A percentile compares a stretch with the other conserved stretches of the same genome.
Conservation (phyloP, 805 yeast genomes). For the Debaryomyces tyrocola region DNA sequence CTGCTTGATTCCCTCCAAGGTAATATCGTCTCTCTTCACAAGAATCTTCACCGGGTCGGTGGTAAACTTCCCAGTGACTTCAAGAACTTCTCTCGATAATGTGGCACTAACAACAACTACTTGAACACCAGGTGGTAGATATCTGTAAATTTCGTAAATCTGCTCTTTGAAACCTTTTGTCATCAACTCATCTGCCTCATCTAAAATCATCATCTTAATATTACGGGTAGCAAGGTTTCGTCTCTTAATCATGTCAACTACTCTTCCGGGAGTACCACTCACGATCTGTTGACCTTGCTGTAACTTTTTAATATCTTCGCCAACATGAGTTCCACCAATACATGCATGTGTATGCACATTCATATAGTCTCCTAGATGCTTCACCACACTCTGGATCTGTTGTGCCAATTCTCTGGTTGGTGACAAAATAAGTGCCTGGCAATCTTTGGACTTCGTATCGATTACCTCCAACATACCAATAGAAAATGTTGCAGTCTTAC, state of each 20-base stretch:
- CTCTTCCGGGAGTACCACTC: slow-evolving; percentile 98
- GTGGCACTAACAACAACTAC: slow-evolving; percentile 96
- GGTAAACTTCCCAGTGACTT: slow-evolving; percentile 89
- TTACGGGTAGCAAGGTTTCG: slow-evolving; percentile 70
- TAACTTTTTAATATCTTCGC: slow-evolving; percentile 75
- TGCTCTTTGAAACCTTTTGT: slow-evolving; percentile 94
- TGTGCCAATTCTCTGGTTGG: slow-evolving; percentile 96
- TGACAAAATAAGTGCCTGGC: slow-evolving; percentile 88
- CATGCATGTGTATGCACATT: slow-evolving; percentile 86
- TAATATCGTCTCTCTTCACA: slow-evolving; percentile 91
- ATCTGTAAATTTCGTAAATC: slow-evolving; percentile 86
- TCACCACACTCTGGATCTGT: slow-evolving; percentile 87
- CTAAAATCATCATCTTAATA: slow-evolving; percentile 84
- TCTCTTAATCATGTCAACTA: slow-evolving; percentile 85
- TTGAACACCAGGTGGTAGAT: slow-evolving; percentile 81
- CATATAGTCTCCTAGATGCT: slow-evolving; percentile 84
- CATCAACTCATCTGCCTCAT: slow-evolving; percentile 95
- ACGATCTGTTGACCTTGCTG: slow-evolving; percentile 84
- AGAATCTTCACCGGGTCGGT: slow-evolving; percentile 90
- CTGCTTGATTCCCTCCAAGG: slow-evolving; percentile 93
- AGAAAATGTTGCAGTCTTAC: slow-evolving; percentile 97
- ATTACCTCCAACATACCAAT: slow-evolving; percentile 89
- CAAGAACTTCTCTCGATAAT: slow-evolving; percentile 86
- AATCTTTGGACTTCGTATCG: slow-evolving; percentile 67
- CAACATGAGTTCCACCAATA: slow-evolving; percentile 88